Evolutionary conservation across 164 flowering plant genomes (phyloP), one percentile per base, ranked within the genome.

Genomic region (Buxus sempervirens): DNA sequence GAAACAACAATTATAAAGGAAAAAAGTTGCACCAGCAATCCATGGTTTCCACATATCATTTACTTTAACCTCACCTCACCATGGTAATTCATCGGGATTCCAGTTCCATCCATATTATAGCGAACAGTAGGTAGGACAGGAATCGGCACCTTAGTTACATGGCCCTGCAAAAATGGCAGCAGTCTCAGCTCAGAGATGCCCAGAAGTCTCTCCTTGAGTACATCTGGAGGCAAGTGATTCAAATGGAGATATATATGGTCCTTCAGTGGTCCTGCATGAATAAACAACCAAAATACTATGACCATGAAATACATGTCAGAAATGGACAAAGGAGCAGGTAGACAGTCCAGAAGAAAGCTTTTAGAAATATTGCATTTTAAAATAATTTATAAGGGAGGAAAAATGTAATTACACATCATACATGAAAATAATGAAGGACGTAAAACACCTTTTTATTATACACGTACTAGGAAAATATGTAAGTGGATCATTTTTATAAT

Each of bases 131-230:
- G 99, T 69, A 93, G 67, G 45, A 96, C 98, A 74, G 99, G 99
- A 66, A 96, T 96, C 41, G 99, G 98, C 76, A 91, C 96, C 82
- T 93, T 96, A 10, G 99, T 96, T 62, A 96, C 98, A 81, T 96
- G 93, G 97, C 54, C 97, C 99, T 69, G 99, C 95, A 83, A 96
- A 96, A 74, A 96, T 96, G 68, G 99, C 99, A 79, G 99, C 99
- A 70, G 98, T 96, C 83, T 96, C 99, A 63, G 99, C 83, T 96
- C 99, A 63, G 99, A 96, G 64, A 96, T 96, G 66, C 99, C 98
- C 70, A 98, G 98, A 82, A 96, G 98, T 71, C 99, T 88, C 73
- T 96, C 99, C 89, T 93, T 88, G 15, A 96, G 91, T 41, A 96
- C 99, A n/a, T 93, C 99, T 20, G 99, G 99, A 9, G 97, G 98